These are phyloP conservation scores for Apiospora arundinis DNA, from an alignment of 2,329 filamentous ascomycete species.

Conservation along the genomic window DNA sequence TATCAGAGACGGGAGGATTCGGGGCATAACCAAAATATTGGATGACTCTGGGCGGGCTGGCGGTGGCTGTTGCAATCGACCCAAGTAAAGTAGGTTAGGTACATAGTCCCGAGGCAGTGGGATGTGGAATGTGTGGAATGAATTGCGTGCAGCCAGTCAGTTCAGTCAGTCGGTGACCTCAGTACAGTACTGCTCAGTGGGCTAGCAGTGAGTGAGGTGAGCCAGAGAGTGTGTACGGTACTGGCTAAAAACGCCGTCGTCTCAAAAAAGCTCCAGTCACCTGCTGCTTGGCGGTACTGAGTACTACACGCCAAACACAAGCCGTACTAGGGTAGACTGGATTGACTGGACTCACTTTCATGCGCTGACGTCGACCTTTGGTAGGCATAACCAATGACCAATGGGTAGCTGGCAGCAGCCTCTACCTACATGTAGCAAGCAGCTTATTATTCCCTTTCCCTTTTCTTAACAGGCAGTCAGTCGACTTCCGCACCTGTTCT, in stretches of 20 bases:
- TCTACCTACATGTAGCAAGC: neutral
- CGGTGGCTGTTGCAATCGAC: neutral
- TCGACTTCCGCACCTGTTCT: conserved; percentile 1
- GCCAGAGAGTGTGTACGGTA: neutral
- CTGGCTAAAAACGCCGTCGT: neutral
- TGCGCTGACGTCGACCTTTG: conserved; percentile 57
- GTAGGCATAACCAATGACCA: conserved; percentile 3
- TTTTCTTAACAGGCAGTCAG: neutral
- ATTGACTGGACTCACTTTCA: conserved; percentile 34
- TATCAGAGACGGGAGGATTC: conserved; percentile 9
- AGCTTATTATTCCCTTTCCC: neutral
- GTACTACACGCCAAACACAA: neutral
- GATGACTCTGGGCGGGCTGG: neutral
- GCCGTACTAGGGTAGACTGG: conserved; percentile 13
- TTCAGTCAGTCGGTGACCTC: too few species aligned
- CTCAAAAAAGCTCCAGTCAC: conserved; percentile 15
- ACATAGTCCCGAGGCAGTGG: neutral
- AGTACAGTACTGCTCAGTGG: too few species aligned
- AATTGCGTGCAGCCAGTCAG: too few species aligned
- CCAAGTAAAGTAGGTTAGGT: too few species aligned
- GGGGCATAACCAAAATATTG: neutral
- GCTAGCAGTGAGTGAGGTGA: too few species aligned
- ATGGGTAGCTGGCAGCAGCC: neutral
- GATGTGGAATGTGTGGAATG: too few species aligned
- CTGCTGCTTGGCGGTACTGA: neutral